phyloP scores from a whole-genome alignment of 75 land plant species.

The Selaginella tamariscina region DNA sequence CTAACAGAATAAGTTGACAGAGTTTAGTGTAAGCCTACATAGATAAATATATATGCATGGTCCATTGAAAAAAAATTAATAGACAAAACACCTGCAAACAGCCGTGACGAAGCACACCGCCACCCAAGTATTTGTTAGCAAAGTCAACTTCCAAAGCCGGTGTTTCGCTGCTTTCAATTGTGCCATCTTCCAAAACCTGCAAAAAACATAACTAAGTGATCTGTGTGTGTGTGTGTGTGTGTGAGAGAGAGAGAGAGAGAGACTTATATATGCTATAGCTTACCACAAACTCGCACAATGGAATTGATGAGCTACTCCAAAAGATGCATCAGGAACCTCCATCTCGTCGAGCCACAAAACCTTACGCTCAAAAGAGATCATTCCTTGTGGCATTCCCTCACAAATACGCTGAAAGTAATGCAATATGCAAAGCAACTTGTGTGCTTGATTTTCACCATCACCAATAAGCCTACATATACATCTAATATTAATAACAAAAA shows the following conservation, averaged over 20 bases:
- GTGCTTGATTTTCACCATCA: slow-evolving; percentile 32
- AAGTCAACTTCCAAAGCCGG: slow-evolving; percentile 92
- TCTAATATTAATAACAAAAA: background rate
- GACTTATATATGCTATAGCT: too few species aligned
- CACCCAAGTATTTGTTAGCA: slow-evolving; percentile 84
- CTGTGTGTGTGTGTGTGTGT: too few species aligned
- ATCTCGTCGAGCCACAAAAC: slow-evolving; percentile 25
- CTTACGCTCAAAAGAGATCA: slow-evolving; percentile 78
- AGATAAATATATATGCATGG: background rate
- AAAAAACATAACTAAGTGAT: background rate
- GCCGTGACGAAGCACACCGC: slow-evolving; percentile 79
- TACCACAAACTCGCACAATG: slow-evolving; percentile 63
- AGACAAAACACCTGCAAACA: slow-evolving; percentile 43
- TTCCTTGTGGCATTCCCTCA: slow-evolving; percentile 47
- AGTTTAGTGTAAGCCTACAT: background rate
- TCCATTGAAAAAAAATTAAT: too few species aligned
- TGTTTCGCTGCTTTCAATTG: slow-evolving; percentile 52
- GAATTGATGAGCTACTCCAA: slow-evolving; percentile 47
- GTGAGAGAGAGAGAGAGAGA: too few species aligned
- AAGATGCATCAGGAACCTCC: slow-evolving; percentile 25
- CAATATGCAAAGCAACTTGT: slow-evolving; percentile 64
- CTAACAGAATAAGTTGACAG: slow-evolving; percentile 20
- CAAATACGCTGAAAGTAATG: slow-evolving; percentile 80
- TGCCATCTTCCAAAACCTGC: slow-evolving; percentile 42
- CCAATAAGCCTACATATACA: slow-evolving; percentile 28